These are phyloP conservation scores for Fusarium beomiforme DNA, from an alignment of 2,329 filamentous ascomycete genomes.

Conservation along the genomic window DNA sequence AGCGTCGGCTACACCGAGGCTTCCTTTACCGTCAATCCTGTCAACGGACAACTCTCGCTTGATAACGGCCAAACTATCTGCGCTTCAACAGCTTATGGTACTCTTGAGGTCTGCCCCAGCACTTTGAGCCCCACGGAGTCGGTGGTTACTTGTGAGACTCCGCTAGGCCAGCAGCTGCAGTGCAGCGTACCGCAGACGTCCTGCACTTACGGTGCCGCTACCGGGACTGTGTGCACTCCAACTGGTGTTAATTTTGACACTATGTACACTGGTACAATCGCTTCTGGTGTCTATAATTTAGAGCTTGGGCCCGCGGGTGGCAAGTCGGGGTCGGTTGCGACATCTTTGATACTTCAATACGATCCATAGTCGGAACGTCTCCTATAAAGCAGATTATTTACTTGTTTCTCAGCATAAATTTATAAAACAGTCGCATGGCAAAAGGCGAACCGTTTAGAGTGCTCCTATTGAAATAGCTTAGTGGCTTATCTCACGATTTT, in stretches of 20 bases:
- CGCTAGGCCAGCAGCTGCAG: neutral
- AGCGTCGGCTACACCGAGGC: neutral
- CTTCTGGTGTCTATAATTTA: neutral
- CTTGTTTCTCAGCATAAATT: too few relatives aligned
- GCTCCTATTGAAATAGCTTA: too few relatives aligned
- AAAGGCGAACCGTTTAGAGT: too few relatives aligned
- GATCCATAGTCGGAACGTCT: neutral
- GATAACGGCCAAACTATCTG: neutral
- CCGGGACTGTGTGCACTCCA: neutral
- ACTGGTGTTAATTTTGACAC: neutral
- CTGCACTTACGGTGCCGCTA: too few relatives aligned
- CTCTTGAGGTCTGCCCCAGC: neutral
- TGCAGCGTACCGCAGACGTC: neutral
- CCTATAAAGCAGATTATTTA: too few relatives aligned
- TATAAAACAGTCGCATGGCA: too few relatives aligned
- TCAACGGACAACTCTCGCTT: neutral
- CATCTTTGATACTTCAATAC: neutral
- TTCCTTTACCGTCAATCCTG: neutral
- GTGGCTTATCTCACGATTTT: too few relatives aligned
- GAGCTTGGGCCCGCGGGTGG: neutral
- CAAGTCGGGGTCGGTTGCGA: neutral
- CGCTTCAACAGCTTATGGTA: neutral
- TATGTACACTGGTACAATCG: neutral
- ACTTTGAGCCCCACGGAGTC: neutral
- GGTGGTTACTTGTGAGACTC: neutral